phyloP scores from a whole-genome alignment of 805 yeast genomes.

The Metschnikowia kofuensis region DNA sequence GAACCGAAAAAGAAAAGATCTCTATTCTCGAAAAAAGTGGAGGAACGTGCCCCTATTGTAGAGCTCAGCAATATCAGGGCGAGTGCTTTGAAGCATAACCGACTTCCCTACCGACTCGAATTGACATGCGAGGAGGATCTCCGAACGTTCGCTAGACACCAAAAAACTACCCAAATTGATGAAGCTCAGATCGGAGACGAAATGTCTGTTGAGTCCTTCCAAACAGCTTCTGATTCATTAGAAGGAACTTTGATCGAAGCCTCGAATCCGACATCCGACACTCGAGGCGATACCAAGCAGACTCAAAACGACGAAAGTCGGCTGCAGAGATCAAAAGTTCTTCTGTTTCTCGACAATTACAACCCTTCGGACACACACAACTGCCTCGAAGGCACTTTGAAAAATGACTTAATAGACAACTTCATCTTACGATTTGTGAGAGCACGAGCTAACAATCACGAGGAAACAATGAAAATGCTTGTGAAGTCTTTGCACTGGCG shows the following conservation, averaged over 20 bases:
- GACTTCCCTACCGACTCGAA: constrained; percentile 24
- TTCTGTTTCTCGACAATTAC: constrained; percentile 38
- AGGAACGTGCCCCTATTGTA: constrained; percentile 12
- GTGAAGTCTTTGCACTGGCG: constrained; percentile 79
- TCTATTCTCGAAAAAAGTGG: constrained; percentile 20
- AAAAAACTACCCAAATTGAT: constrained; percentile 15
- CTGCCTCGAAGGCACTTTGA: constrained; percentile 57
- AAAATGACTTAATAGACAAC: constrained; percentile 82
- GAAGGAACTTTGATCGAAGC: constrained; percentile 6
- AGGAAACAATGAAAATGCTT: constrained; percentile 66
- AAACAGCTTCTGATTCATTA: constrained; percentile 10
- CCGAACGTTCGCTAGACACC: constrained; percentile 21
- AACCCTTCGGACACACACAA: constrained; percentile 48
- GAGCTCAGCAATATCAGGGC: constrained; percentile 24
- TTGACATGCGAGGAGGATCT: constrained; percentile 21
- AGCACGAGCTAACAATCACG: constrained; percentile 83
- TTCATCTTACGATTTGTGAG: constrained; percentile 70
- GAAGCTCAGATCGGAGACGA: constrained; percentile 19
- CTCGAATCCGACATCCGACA: not conserved
- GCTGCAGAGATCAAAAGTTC: not conserved
- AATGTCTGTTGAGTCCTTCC: constrained; percentile 30
- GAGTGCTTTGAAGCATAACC: constrained; percentile 26
- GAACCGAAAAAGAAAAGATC: constrained; percentile 33
- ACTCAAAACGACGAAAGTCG: not conserved
- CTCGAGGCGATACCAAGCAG: too few species aligned